phyloP scores from a whole-genome alignment of 2,329 filamentous ascomycete species.

The Penicillium carneum region DNA sequence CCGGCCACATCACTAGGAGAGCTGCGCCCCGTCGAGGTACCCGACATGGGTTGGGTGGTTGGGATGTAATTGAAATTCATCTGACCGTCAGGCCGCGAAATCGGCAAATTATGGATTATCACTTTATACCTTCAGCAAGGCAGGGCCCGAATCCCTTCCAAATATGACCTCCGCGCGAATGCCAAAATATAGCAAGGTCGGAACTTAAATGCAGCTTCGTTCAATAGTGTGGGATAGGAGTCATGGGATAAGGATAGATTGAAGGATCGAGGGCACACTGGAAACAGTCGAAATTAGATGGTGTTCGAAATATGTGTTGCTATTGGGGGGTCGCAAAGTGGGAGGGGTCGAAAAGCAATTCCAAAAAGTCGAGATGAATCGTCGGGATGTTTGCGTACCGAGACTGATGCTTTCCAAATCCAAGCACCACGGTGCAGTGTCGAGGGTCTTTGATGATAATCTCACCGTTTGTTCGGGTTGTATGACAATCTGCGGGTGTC shows the following conservation, averaged over 20 bases:
- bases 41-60: conserved; percentile 73
- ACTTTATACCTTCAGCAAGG: conserved; percentile 34
- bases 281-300: conserved; percentile 22
- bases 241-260: conserved; percentile 11
- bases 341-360: conserved; percentile 33
- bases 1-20: conserved; percentile 78
- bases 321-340: conserved; percentile 17
- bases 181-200: conserved; percentile 16
- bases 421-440: conserved; percentile 3
- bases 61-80: conserved; percentile 83
- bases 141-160: conserved; percentile 25
- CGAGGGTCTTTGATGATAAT: conserved; percentile 11
- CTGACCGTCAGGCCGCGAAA: conserved; percentile 78
- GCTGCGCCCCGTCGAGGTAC: conserved; percentile 79
- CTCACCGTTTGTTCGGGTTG: conserved; percentile 12
- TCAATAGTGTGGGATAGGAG: conserved; percentile 25
- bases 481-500: conserved; percentile 26
- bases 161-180: conserved; percentile 22
- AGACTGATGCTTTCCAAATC: conserved; percentile 5
- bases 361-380: conserved; percentile 2
- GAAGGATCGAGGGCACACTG: conserved; percentile 1
- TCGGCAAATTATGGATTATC: conserved; percentile 89
- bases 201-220: conserved; percentile 25
- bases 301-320: conserved; percentile 14
- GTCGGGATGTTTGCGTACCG: conserved; percentile 8